Percentiles rank a stretch among this genome's conserved stretches.
These are phyloP conservation scores for Leucaena leucocephala DNA, from an alignment of 306 rosid species.

Conservation along the genomic window DNA sequence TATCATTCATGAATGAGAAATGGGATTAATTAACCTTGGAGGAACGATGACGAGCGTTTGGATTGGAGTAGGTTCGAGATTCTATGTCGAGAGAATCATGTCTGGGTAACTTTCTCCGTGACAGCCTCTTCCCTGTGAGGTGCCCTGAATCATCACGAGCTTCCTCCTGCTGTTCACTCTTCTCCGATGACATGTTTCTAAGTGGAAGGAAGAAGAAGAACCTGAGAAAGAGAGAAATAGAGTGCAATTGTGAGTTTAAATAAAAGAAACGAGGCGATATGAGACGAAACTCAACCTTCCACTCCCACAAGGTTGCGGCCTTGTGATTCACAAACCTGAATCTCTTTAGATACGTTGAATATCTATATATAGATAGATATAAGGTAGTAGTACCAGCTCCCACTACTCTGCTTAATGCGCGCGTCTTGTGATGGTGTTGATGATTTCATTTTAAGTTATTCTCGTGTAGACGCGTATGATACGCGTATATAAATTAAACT, in stretches of 20 bases:
- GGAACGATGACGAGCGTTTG: background rate
- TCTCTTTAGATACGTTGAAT: too few relatives aligned
- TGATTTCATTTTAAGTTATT: background rate
- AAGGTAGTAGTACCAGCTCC: too few relatives aligned
- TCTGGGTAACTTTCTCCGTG: constrained; percentile 12
- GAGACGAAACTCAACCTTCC: too few relatives aligned
- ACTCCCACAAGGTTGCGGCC: too few relatives aligned
- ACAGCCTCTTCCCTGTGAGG: constrained; percentile 26
- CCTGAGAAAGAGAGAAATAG: background rate
- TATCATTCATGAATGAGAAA: background rate
- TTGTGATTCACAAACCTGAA: too few relatives aligned
- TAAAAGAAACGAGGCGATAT: background rate
- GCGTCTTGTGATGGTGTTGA: too few relatives aligned
- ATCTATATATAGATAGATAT: too few relatives aligned
- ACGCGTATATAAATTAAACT: background rate
- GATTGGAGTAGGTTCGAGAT: constrained; percentile 21
- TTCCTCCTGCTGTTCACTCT: background rate
- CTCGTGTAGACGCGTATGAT: background rate
- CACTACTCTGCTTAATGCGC: too few relatives aligned
- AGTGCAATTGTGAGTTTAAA: background rate
- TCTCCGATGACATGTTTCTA: constrained; percentile 1
- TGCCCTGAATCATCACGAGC: background rate
- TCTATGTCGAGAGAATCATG: constrained; percentile 35
- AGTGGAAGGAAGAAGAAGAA: background rate
- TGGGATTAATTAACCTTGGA: background rate